A percentile compares a stretch with the other conserved stretches of the same genome.
These are phyloP conservation scores for Gossypium longicalyx DNA, from an alignment of 345 rosid species.

Conservation along the genomic window DNA sequence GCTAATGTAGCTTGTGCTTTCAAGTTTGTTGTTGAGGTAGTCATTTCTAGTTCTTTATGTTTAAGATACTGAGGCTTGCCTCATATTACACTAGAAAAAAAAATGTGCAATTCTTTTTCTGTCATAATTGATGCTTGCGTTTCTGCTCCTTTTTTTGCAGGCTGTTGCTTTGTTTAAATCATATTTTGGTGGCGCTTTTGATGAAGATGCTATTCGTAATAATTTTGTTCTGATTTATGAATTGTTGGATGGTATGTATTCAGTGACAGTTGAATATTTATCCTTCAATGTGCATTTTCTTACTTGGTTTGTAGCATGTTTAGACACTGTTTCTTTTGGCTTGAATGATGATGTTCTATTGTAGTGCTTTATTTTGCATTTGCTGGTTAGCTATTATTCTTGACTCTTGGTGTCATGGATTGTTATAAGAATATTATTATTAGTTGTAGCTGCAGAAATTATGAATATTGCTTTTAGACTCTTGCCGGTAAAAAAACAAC, in stretches of 20 bases:
- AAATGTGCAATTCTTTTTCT: not conserved
- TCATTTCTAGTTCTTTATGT: not conserved
- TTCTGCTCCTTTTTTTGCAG: not conserved
- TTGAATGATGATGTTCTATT: not conserved
- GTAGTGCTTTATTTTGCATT: not conserved
- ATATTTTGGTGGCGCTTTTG: slow-evolving; percentile 24
- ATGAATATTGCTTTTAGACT: not conserved
- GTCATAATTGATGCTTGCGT: not conserved
- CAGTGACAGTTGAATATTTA: not conserved
- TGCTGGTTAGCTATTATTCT: not conserved
- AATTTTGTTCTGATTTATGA: slow-evolving; percentile 78
- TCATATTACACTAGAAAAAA: not conserved
- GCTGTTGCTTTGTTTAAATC: slow-evolving; percentile 5
- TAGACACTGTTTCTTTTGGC: not conserved
- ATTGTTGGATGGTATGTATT: slow-evolving; percentile 76
- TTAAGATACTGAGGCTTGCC: not conserved
- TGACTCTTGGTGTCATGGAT: not conserved
- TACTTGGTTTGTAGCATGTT: not conserved
- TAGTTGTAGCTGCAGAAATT: not conserved
- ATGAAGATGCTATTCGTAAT: slow-evolving; percentile 8
- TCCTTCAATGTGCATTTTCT: not conserved
- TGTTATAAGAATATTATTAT: not conserved
- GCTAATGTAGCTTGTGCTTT: slow-evolving; percentile 4
- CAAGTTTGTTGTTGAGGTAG: slow-evolving; percentile 2
- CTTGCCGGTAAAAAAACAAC: not conserved